Base-by-base conservation (phyloP, 75 land plant genomes). In the Cupressus sempervirens region DNA sequence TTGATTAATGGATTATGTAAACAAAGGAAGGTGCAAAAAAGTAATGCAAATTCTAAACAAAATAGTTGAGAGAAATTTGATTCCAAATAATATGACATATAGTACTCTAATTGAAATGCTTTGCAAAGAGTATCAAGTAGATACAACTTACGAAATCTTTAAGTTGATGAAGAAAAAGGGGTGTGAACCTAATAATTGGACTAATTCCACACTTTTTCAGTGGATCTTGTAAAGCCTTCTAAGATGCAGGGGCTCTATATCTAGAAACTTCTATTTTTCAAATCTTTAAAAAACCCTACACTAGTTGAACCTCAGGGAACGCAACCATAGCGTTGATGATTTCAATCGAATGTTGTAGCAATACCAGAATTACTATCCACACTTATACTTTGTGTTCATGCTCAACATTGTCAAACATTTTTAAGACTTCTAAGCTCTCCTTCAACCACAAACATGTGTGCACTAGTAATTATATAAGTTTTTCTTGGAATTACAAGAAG, bases 1-100 rank as follows among this genome's bases (percentile, higher is more conserved):
- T 68, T 96, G 85, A 94, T 96, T 45, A 84, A 81, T 85, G 90
- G 91, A 4, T 84, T 91, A 52, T 96, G 92, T 87, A 89, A 91
- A 53, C 84, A 77, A 15, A 81, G 83, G 46, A 85, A 84, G 32
- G 79, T 90, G 46, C 88, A 89, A 53, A 85, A n/a, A 82, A 72
- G 93, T 92, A 56, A 85, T 89, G 88, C 50, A 72, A 26, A 1
- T 89, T 26, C 58, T 92, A 0, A 32, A 76, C 54, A 82, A 85
- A 83, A 90, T 92, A 89, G 46, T 82, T 26, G 87, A 84, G 38
- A 82, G 34, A 4, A 89, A 89, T 14, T 62, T 91, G n/a, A 56
- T 35, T 30, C 90, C 91, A 7, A 89, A 36, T 65, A 30, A 86
- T 10, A 82, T 89, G 26, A 90, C 91, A 23, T 93, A 88, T 70